Evolutionary conservation across 2,329 filamentous ascomycete genomes (phyloP).

Genomic region (Fusarium neocosmosporiellum): DNA sequence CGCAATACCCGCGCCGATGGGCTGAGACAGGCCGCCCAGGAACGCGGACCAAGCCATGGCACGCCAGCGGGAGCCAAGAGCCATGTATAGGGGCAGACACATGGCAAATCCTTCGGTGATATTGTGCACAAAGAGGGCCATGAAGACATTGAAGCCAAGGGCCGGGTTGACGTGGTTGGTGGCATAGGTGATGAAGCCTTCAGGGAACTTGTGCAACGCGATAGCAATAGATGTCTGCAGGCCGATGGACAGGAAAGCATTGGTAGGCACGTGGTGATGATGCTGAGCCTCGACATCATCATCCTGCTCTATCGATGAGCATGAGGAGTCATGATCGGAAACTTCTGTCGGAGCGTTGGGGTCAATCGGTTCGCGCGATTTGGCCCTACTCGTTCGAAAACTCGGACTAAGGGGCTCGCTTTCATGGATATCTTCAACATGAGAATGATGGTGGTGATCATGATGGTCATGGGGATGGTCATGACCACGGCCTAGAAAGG

Average conservation of each 20-base stretch:
- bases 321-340: constrained; percentile 40
- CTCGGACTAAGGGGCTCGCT: constrained; percentile 47
- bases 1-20: constrained; percentile 84
- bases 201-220: constrained; percentile 94
- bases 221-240: constrained; percentile 96
- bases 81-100: constrained; percentile 92
- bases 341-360: constrained; percentile 37
- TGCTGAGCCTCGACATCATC: constrained; percentile 69
- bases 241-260: constrained; percentile 94
- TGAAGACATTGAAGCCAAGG: constrained; percentile 91
- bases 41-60: constrained; percentile 88
- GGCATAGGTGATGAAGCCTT: constrained; percentile 89
- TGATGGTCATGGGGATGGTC: constrained; percentile 42
- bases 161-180: constrained; percentile 95
- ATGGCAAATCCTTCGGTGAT: constrained; percentile 97
- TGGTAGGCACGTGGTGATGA: constrained; percentile 95
- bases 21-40: constrained; percentile 88
- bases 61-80: constrained; percentile 80
- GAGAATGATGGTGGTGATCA: constrained; percentile 37
- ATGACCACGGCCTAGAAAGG: constrained; percentile 44
- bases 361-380: constrained; percentile 52
- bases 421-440: constrained; percentile 31
- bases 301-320: constrained; percentile 47
- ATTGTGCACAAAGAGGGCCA: constrained; percentile 97
- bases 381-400: constrained; percentile 52